These are phyloP conservation scores for Daucus carota DNA, from an alignment of 129 eudicot species.

Conservation along the genomic window DNA sequence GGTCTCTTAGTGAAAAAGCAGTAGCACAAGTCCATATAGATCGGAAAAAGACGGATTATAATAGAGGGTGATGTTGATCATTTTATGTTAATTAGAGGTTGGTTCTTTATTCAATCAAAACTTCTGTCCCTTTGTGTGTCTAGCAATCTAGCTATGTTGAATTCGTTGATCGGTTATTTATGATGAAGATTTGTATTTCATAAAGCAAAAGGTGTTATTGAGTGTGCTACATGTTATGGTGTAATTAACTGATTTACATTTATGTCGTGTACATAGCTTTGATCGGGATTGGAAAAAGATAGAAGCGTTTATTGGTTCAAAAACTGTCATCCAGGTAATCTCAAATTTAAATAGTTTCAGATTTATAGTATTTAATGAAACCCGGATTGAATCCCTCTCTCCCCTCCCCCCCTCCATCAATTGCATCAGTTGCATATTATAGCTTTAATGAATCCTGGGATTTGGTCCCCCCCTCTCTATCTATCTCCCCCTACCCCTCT, in stretches of 20 bases:
- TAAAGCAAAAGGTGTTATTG: background rate
- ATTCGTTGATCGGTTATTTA: background rate
- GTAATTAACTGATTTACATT: background rate
- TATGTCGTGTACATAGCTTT: slow-evolving; percentile 40
- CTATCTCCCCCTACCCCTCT: background rate
- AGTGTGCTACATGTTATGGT: background rate
- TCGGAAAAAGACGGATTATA: background rate
- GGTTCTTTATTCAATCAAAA: background rate
- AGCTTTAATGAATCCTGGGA: no score
- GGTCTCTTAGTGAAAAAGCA: background rate
- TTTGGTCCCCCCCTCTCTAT: no score
- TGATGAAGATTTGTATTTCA: background rate
- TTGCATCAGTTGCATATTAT: no score
- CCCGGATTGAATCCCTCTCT: no score
- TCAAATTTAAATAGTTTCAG: background rate
- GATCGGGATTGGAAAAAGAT: slow-evolving; percentile 99
- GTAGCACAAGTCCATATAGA: background rate
- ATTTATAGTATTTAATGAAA: no score
- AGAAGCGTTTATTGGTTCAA: slow-evolving; percentile 91
- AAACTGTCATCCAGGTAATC: slow-evolving; percentile 88
- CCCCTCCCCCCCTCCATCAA: no score
- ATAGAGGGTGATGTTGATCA: background rate
- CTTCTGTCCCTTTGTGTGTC: background rate
- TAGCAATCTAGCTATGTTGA: background rate
- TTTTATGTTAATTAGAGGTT: background rate